phyloP scores from a whole-genome alignment of 2,329 filamentous ascomycete genomes.

The Fusarium heterosporum region DNA sequence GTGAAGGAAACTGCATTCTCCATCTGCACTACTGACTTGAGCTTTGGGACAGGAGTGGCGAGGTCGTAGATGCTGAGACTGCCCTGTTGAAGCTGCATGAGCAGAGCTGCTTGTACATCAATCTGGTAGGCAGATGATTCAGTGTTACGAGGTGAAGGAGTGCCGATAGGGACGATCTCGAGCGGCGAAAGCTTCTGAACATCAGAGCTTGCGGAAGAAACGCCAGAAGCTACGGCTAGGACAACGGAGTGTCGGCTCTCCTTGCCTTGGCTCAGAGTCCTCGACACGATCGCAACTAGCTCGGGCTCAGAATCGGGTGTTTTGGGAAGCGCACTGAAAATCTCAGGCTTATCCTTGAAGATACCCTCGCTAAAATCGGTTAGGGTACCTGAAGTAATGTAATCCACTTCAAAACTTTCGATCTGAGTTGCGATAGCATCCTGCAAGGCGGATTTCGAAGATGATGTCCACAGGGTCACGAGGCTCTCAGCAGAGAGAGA shows the following conservation, averaged over 20 bases:
- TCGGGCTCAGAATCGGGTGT: conserved; percentile 62
- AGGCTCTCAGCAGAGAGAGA: conserved; percentile 68
- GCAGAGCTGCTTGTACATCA: conserved; percentile 71
- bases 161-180: conserved; percentile 55
- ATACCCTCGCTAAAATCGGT: conserved; percentile 65
- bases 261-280: conserved; percentile 48
- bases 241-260: conserved; percentile 50
- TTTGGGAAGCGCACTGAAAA: conserved; percentile 63
- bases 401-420: conserved; percentile 60
- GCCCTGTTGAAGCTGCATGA: conserved; percentile 69
- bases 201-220: conserved; percentile 42
- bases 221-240: conserved; percentile 49
- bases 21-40: conserved; percentile 65
- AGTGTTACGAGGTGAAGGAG: conserved; percentile 32
- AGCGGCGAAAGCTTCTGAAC: conserved; percentile 55
- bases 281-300: conserved; percentile 65
- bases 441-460: conserved; percentile 52
- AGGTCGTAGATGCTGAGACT: conserved; percentile 73
- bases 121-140: conserved; percentile 61
- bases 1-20: conserved; percentile 70
- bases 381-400: conserved; percentile 59
- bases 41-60: conserved; percentile 69
- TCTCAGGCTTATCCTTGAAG: conserved; percentile 66
- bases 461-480: conserved; percentile 51
- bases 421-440: conserved; percentile 51